These are phyloP conservation scores for Talaromyces wortmannii DNA, from an alignment of 495 filamentous ascomycete species.

Conservation along the genomic window DNA sequence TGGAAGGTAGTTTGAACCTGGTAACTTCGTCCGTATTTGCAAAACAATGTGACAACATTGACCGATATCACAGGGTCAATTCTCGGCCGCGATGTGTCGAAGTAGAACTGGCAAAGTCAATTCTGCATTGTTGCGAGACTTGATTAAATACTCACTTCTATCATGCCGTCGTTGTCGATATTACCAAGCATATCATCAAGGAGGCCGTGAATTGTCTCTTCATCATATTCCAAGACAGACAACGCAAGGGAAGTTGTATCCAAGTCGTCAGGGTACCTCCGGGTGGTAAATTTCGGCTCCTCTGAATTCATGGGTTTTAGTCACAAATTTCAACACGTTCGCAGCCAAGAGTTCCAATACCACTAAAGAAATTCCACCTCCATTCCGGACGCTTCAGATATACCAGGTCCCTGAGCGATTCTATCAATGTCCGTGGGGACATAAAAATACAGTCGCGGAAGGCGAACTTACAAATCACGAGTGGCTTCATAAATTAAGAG, in stretches of 20 bases:
- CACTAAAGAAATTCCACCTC: slow-evolving; percentile 4
- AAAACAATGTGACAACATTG: slow-evolving; percentile 14
- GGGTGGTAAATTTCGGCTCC: neutral
- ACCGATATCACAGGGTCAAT: slow-evolving; percentile 12
- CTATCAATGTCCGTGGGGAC: too few relatives aligned
- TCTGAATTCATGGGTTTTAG: too few relatives aligned
- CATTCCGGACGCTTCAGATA: slow-evolving; percentile 1
- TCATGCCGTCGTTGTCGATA: slow-evolving; percentile 10
- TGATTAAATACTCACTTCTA: neutral
- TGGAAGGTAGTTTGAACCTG: slow-evolving; percentile 30
- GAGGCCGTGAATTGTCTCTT: neutral
- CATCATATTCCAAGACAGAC: neutral
- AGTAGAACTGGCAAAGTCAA: too few relatives aligned
- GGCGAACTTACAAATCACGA: slow-evolving; percentile 5
- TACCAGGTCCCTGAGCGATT: slow-evolving; percentile 8
- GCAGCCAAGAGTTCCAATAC: too few relatives aligned
- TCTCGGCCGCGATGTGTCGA: slow-evolving; percentile 7
- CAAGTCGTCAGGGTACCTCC: slow-evolving; percentile 14
- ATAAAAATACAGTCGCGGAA: too few relatives aligned
- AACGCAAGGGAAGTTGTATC: slow-evolving; percentile 18
- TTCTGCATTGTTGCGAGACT: too few relatives aligned
- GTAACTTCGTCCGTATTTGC: slow-evolving; percentile 15
- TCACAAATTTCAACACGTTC: too few relatives aligned
- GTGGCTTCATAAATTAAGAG: slow-evolving; percentile 13
- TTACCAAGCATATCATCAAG: slow-evolving; percentile 15